Base-by-base conservation (phyloP, 176 grass and related monocot genomes). In the Guadua angustifolia region DNA sequence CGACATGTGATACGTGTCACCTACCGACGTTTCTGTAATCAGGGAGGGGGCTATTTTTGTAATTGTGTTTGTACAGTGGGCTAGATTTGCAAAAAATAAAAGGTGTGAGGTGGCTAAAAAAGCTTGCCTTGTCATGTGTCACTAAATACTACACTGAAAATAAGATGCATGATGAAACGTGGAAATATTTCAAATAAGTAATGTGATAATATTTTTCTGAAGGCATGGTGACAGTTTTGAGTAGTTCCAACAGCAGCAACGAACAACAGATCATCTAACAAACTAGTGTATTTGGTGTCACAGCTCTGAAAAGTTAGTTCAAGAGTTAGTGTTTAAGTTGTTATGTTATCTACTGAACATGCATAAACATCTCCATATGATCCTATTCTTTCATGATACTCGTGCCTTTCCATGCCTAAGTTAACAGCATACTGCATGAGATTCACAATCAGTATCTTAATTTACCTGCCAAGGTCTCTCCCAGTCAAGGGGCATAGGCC, bases 401-500 rank as follows among this genome's bases (percentile, higher is more conserved):
- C n/a, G 0, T 18, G 0, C 4, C 12, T 65, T 66, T 9, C 26
- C 57, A 73, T 73, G 24, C 2, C 49, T 26, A 74, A 53, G 52
- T 52, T 73, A 13, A 68, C 18, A 77, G 47, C 24, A 77, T 33
- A 70, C 11, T 53, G 8, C 12, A 55, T 22, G 2, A 74, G 40
- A 67, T 58, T 51, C 4, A 59, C 44, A 83, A 19, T 39, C 50
- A 52, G 50, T 79, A 73, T 61, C 14, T 60, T 60, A 25, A 60
- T 60, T 79, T 83, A 95, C 93, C 96, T 99, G 96, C 93, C 96
- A 95, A 53, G 87, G 83, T 49, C 91, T 95, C 72, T 99, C 96
- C 96, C 93, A 95, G 53, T 99, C 96, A 73, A 99, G 96, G 46
- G 93, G 96, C 96, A 95, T 99, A 56, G 96, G 93, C 91, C 93